Base-by-base conservation (phyloP, 139 green algal genomes). In the Closterium sp. region DNA sequence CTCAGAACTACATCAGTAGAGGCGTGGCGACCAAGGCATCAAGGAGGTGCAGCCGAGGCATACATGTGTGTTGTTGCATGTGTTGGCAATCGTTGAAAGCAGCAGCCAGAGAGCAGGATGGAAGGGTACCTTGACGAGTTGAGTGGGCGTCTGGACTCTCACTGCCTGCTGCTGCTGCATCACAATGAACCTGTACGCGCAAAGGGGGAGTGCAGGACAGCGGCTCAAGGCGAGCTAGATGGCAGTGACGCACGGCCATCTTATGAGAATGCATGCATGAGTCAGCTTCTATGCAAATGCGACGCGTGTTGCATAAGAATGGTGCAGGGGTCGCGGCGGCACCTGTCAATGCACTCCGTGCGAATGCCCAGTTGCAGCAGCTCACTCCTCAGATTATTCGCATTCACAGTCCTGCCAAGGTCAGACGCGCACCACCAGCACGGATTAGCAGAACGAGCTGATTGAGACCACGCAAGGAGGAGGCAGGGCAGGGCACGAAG, bases 161-260 rank as follows among this genome's bases (percentile, higher is more conserved):
- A 92, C 89, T 30, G 89, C 89, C 42, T 92, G 89, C 89, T 87
- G 89, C 24, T 92, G 62, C 31, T 92, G 89, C 89, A 92, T 92
- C 29, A 92, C 89, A 87, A 92, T 92, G 84, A 92, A 92, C 42
- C 89, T 92, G 89, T 13, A 92, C 29, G 29, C 17, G 27, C 28
- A 1, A 92, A 31, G 32, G 89, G 22, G 29, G n/a, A 29, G 34
- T 42, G 19, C 24, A 88, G 17, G 34, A 88, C 31, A 70, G 11
- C 31, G 88, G 88, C 42, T 70, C 29, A 87, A 70, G 19, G 31
- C 42, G 4, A 1, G 22, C 88, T 87, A 27, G n/a, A 21, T 9
- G 19, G 19, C 88, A 91, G 29, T 1, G 17, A 31, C 11, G n/a
- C n/a, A 22, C 88, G 4, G 28, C 30, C 30, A 45, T 6, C 38